These are phyloP conservation scores for Phytophthora uliginosa DNA, from an alignment of 352 stramenopile species.

Conservation along the genomic window DNA sequence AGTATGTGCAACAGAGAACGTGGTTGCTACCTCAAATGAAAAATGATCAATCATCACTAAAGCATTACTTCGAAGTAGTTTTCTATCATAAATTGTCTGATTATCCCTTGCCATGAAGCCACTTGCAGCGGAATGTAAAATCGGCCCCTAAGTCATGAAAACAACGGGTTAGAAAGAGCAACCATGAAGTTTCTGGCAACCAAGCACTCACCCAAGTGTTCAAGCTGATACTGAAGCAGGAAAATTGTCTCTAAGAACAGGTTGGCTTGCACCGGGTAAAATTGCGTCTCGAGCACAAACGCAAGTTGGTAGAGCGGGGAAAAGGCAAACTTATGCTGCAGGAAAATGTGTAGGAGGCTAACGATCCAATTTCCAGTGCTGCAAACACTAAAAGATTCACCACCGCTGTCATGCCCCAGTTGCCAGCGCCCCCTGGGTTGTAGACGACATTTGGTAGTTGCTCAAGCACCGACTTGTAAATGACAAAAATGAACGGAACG, in stretches of 20 bases:
- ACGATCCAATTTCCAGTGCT: conserved; percentile 43
- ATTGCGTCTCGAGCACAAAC: conserved; percentile 50
- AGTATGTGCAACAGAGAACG: no score
- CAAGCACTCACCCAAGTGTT: conserved; percentile 20
- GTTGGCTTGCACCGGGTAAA: conserved; percentile 13
- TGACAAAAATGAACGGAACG: conserved; percentile 43
- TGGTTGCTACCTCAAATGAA: no score
- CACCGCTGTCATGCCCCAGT: conserved; percentile 16
- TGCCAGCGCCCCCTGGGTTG: conserved; percentile 25
- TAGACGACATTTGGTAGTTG: conserved; percentile 49
- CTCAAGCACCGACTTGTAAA: conserved; percentile 45
- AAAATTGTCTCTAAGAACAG: conserved; percentile 23
- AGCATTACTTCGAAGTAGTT: no score
- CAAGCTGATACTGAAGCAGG: conserved; percentile 29
- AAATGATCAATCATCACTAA: no score
- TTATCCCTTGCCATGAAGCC: conserved; percentile 12
- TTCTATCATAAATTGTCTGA: no score
- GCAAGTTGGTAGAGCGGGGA: conserved; percentile 40
- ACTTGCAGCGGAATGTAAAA: conserved; percentile 39
- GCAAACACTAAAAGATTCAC: conserved; percentile 35
- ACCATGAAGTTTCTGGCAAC: background rate
- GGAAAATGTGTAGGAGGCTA: conserved; percentile 32
- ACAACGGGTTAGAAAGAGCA: background rate
- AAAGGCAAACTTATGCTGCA: conserved; percentile 40
- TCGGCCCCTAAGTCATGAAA: conserved; percentile 21